Conservation (phyloP, 805 yeast species). For the Pichia cephalocereana region DNA sequence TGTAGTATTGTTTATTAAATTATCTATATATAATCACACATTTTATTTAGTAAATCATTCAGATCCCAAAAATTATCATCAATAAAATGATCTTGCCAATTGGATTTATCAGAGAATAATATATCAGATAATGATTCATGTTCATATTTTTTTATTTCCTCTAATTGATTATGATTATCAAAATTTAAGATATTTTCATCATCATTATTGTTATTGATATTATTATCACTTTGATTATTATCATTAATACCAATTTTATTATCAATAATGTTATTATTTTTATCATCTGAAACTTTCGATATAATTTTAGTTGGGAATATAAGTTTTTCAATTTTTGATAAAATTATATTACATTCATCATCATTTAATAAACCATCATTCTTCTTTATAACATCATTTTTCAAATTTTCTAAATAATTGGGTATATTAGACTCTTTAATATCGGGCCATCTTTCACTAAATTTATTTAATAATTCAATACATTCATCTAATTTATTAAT, state of each 20-base stretch:
- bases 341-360: background rate
- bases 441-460: slow-evolving; percentile 13
- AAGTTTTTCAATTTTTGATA: slow-evolving; percentile 1
- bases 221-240: too few relatives aligned
- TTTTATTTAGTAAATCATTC: background rate
- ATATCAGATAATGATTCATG: background rate
- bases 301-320: slow-evolving; percentile 1
- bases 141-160: background rate
- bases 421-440: slow-evolving; percentile 4
- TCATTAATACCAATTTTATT: background rate
- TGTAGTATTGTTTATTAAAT: background rate
- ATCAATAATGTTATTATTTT: background rate
- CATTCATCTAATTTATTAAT: slow-evolving; percentile 2
- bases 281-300: background rate
- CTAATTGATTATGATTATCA: too few relatives aligned
- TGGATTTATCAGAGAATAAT: background rate
- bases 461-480: slow-evolving; percentile 4
- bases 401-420: background rate
- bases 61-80: background rate
- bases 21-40: slow-evolving; percentile 2
- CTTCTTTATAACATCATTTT: background rate
- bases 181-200: too few relatives aligned
- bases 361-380: background rate
- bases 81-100: slow-evolving; percentile 7
- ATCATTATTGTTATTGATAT: too few relatives aligned